Conservation (phyloP, 805 yeast genomes). For the Jamesozyma jinghongensis region DNA sequence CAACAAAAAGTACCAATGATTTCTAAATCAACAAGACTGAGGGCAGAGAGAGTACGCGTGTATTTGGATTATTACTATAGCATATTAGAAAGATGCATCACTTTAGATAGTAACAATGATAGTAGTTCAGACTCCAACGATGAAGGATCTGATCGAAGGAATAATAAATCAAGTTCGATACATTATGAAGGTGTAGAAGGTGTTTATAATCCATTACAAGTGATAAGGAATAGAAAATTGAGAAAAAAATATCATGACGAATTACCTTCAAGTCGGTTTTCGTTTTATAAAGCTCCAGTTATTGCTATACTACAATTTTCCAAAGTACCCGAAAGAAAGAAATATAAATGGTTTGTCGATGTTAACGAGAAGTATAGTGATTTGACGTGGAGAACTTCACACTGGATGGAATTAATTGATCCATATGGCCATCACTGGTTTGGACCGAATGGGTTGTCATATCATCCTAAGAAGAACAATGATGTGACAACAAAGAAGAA, state of each 20-base stretch:
- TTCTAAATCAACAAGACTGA: slow-evolving; percentile 18
- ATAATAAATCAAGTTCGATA: slow-evolving; percentile 9
- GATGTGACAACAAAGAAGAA: slow-evolving; percentile 5
- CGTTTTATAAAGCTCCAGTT: slow-evolving; percentile 44
- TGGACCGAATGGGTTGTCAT: slow-evolving; percentile 1
- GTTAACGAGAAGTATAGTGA: slow-evolving; percentile 51
- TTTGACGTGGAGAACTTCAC: slow-evolving; percentile 39
- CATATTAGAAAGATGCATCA: slow-evolving; percentile 37
- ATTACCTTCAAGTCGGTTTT: slow-evolving; percentile 34
- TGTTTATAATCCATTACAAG: slow-evolving; percentile 72
- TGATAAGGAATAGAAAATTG: slow-evolving; percentile 61
- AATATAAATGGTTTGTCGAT: slow-evolving; percentile 57
- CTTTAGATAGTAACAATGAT: slow-evolving; percentile 8
- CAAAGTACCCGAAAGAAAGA: slow-evolving; percentile 33
- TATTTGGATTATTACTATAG: slow-evolving; percentile 42
- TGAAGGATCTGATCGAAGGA: neutral
- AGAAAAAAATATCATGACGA: slow-evolving; percentile 39
- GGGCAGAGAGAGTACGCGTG: slow-evolving; percentile 26
- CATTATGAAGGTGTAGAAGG: slow-evolving; percentile 48
- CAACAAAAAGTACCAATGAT: slow-evolving; percentile 2
- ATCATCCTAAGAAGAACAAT: no score
- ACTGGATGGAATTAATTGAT: slow-evolving; percentile 26
- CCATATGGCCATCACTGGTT: slow-evolving; percentile 26
- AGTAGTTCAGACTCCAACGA: neutral
- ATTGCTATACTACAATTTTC: slow-evolving; percentile 51